Evolutionary conservation across 2,329 filamentous ascomycete genomes (phyloP), one percentile per base, ranked within the genome.

Genomic region (Colletotrichum karsti): DNA sequence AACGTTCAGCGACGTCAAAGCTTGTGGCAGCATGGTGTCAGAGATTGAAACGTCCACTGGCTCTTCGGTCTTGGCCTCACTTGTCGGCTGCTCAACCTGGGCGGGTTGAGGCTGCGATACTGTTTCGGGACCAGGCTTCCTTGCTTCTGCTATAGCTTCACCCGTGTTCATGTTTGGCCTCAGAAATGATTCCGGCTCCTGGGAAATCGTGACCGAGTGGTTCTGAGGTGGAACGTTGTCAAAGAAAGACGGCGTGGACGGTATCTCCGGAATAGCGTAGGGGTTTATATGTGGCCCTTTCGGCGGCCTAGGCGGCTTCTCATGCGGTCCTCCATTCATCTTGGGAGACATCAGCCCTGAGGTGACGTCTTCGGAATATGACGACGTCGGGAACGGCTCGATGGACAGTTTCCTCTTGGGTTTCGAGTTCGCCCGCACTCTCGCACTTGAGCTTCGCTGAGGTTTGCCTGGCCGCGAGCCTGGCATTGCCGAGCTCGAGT

Each of bases 21-120:
- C 84, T 72, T 92, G 89, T 0, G 90, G 90, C 3, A 88, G 78
- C 22, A 83, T 77, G 39, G 72, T 70, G 20, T 82, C 76, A 5
- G 76, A 62, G 15, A 76, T 69, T 7, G 74, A 69, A 28, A 75
- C 69, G 20, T 69, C 65, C 15, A 71, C 57, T 35, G 73, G 69
- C 6, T 71, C 71, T 13, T 72, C 71, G 3, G n/a, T 9, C n/a
- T 55, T 60, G 9, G 5, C 5, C 15, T 56, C 50, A 7, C 20
- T 28, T 22, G 13, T 28, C 8, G 63, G 15, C 3, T 24, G 37
- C n/a, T 37, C 35, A 20, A 24, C 9, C 9, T 42, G 26, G 8
- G 35, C 50, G 30, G 15, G 12, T 10, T 44, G 63, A 24, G 56
- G 18, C 18, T 62, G 48, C 15, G 41, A 13, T 4, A 13, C 4